Conservation (phyloP, 2,329 filamentous ascomycete genomes). For the Pseudogymnoascus sp. region DNA sequence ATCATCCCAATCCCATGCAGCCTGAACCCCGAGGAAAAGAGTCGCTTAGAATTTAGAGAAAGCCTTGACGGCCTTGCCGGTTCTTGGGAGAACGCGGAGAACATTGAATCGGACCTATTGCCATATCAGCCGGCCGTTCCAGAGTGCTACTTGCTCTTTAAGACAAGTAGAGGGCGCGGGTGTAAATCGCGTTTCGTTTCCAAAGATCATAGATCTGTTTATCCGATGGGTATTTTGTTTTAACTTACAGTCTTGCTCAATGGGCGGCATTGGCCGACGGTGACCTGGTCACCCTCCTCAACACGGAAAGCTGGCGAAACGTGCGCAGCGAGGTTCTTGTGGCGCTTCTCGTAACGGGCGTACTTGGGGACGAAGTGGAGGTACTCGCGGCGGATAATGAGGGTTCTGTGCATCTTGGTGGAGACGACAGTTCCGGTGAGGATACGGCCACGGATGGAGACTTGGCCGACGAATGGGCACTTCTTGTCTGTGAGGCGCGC, state of each 20-base stretch:
- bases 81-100: slow-evolving; percentile 94
- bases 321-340: slow-evolving; percentile 99
- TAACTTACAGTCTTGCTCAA: slow-evolving; percentile 96
- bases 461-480: slow-evolving; percentile 98
- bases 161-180: slow-evolving; percentile 12
- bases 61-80: slow-evolving; percentile 93
- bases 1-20: slow-evolving; percentile 31
- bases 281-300: slow-evolving; percentile 98
- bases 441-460: slow-evolving; percentile 99
- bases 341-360: slow-evolving; percentile 99
- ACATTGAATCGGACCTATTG: slow-evolving; percentile 96
- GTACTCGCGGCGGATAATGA: slow-evolving; percentile 99
- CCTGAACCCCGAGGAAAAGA: slow-evolving; percentile 26
- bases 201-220: slow-evolving; percentile 13
- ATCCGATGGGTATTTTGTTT: slow-evolving; percentile 14
- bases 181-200: slow-evolving; percentile 15
- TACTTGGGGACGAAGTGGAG: slow-evolving; percentile 99
- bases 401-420: slow-evolving; percentile 99
- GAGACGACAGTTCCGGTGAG: slow-evolving; percentile 97
- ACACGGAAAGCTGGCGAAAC: slow-evolving; percentile 99
- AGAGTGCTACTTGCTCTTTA: slow-evolving; percentile 8
- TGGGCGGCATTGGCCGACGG: slow-evolving; percentile 98
- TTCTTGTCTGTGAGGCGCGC: slow-evolving; percentile 77
- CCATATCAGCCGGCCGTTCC: slow-evolving; percentile 17
- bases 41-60: slow-evolving; percentile 92